Evolutionary conservation across 306 rosid species (phyloP).

Genomic region (apple (Malus domestica)): ASM211411v1 NC_041800.1:29021233-29021732

Average conservation of each 20-base stretch:
- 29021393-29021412: conserved; percentile 61
- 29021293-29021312: conserved; percentile 54
- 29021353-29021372: conserved; percentile 80
- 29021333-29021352: conserved; percentile 72
- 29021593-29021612: conserved; percentile 64
- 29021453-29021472: conserved; percentile 84
- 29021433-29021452: conserved; percentile 60
- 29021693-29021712: conserved; percentile 73
- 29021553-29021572: conserved; percentile 89
- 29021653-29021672: conserved; percentile 86
- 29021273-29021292: conserved; percentile 77
- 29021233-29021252: conserved; percentile 48
- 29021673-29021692: conserved; percentile 67
- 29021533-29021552: conserved; percentile 76
- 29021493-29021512: conserved; percentile 81
- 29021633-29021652: conserved; percentile 89
- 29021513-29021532: conserved; percentile 88
- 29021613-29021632: conserved; percentile 77
- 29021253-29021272: conserved; percentile 61
- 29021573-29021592: conserved; percentile 69
- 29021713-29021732: conserved; percentile 65
- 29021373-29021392: conserved; percentile 52
- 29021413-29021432: conserved; percentile 84
- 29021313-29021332: conserved; percentile 84
- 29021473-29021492: conserved; percentile 76